Conservation (phyloP, 2,329 filamentous ascomycete genomes). For the Penicillium sp. region DNA sequence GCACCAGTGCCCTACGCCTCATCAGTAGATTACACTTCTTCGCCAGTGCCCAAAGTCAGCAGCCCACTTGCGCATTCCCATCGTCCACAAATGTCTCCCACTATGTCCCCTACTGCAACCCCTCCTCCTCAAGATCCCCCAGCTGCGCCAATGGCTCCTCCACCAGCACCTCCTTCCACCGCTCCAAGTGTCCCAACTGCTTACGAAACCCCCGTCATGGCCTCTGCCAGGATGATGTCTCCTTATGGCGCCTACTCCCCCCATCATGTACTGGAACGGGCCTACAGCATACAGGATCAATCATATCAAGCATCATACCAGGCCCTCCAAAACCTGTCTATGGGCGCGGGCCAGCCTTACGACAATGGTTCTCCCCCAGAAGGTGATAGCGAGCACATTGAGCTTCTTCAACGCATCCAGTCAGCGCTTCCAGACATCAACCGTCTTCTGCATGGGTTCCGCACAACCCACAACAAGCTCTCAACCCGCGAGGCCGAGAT, state of each 20-base stretch:
- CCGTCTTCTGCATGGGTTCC: constrained; percentile 46
- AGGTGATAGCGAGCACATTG: constrained; percentile 35
- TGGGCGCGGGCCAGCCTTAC: constrained; percentile 17
- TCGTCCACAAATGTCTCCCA: constrained; percentile 35
- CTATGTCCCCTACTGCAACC: constrained; percentile 34
- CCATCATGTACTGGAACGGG: constrained; percentile 28
- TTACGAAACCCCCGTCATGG: constrained; percentile 38
- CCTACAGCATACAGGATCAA: constrained; percentile 30
- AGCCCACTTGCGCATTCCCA: constrained; percentile 36
- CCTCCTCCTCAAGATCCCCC: constrained; percentile 21
- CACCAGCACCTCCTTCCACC: constrained; percentile 24
- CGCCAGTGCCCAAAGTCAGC: constrained; percentile 33
- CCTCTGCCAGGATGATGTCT: constrained; percentile 30
- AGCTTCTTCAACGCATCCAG: constrained; percentile 45
- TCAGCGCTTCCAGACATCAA: constrained; percentile 48
- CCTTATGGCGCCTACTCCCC: constrained; percentile 33
- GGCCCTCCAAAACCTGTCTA: constrained; percentile 29
- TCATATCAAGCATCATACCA: constrained; percentile 32
- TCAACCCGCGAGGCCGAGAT: constrained; percentile 49
- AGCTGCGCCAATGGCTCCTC: constrained; percentile 19
- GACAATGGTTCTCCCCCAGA: constrained; percentile 36
- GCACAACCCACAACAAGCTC: constrained; percentile 50
- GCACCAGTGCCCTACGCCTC: constrained; percentile 11
- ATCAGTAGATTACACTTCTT: constrained; percentile 18
- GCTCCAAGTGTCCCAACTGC: constrained; percentile 30